Base-by-base conservation (phyloP, 768 basidiomycete genomes). In the Xerocomellus dryophilus region DNA sequence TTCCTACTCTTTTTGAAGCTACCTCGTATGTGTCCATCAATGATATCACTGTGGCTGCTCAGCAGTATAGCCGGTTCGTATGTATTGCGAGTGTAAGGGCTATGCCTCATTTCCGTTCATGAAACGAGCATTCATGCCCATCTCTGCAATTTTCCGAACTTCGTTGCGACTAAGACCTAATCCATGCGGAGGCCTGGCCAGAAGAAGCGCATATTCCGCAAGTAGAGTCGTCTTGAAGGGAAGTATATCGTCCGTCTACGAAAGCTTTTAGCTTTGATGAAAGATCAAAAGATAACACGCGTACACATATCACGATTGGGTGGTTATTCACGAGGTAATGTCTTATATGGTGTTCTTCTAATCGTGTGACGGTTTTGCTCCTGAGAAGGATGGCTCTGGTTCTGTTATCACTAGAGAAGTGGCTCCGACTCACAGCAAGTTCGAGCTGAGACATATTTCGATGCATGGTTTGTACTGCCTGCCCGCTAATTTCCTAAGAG, bases 401-500 rank as follows among this genome's bases (percentile, higher is more conserved):
- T 40, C 45, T 41, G 29, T n/a, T 36, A 21, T 40, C 14, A 20
- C 27, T 29, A 21, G 36, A 42, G 58, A 48, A 15, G 9, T 6
- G 7, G 36, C n/a, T 14, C n/a, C 2, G 11, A 72, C 85, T 49
- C 65, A 88, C 83, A 90, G 58, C 11, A 93, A 63, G 69, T 93
- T 93, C 1, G 90, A 92, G 17, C 79, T 85, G 27, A 93, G 76
- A 65, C 91, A 93, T 40, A 93, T 85, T 69, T 93, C 91, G 38
- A 93, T 79, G 64, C 82, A 82, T 20, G 75, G 78, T 40, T 80
- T 80, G 35, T 81, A 77, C 23, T 62, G 58, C 14, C 55, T 56
- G 3, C 47, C 56, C 5, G 54, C 44, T n/a, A 63, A 46, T 3
- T 46, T 27, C 36, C 57, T 53, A 3, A 66, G 54, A 14, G 47